phyloP scores from a whole-genome alignment of 2,329 filamentous ascomycete genomes.

The Stachybotrys chlorohalonatus region DNA sequence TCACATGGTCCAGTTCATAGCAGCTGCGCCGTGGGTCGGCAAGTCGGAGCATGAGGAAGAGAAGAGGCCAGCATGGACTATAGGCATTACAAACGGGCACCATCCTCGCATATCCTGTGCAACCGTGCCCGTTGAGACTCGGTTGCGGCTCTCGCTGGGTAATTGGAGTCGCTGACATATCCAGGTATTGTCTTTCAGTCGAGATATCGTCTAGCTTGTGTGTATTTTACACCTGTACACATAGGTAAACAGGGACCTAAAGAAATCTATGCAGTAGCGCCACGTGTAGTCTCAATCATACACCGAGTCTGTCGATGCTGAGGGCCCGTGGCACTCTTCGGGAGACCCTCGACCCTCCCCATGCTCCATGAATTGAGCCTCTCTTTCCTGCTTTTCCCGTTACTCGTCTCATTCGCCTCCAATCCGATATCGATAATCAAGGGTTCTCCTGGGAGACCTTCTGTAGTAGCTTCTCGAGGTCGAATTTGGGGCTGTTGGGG shows the following conservation, averaged over 20 bases:
- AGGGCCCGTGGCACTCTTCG: neutral
- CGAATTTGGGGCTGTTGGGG: conserved; percentile 80
- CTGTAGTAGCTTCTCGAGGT: conserved; percentile 77
- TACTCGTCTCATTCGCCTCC: neutral
- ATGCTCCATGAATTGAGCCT: conserved; percentile 1
- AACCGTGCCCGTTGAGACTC: neutral
- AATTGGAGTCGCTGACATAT: neutral
- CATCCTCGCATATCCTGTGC: too few relatives aligned
- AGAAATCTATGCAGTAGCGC: conserved; percentile 41
- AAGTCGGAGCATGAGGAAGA: too few relatives aligned
- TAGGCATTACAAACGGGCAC: neutral
- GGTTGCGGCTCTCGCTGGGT: neutral
- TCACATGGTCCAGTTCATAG: too few relatives aligned
- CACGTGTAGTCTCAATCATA: conserved; percentile 30
- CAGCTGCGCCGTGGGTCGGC: too few relatives aligned
- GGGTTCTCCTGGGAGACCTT: conserved; percentile 47
- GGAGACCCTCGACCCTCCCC: neutral
- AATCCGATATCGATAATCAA: conserved; percentile 21
- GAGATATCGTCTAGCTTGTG: conserved; percentile 33
- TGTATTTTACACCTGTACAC: conserved; percentile 48
- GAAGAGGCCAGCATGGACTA: too few relatives aligned
- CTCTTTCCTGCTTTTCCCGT: neutral
- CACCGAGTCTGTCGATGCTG: conserved; percentile 16
- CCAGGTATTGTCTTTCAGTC: neutral
- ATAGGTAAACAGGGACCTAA: conserved; percentile 31